Conservation (phyloP, 2,329 filamentous ascomycete species). For the Aspergillus aculeatinus region DNA sequence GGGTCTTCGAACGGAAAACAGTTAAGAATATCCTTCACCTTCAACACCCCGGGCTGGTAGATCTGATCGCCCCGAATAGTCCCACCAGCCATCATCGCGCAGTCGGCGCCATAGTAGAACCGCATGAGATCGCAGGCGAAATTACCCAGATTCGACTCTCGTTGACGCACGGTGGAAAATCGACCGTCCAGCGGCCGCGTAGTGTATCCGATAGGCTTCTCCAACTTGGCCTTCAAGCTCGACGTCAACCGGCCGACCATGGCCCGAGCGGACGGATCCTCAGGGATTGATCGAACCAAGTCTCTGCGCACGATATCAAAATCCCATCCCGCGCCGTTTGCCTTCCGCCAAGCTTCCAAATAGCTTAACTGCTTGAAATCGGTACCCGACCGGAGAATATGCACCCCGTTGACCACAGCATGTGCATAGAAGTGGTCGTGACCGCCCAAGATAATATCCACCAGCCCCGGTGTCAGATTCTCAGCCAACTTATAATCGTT, state of each 20-base stretch:
- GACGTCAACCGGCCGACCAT: constrained; percentile 70
- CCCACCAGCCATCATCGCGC: constrained; percentile 78
- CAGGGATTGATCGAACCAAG: constrained; percentile 65
- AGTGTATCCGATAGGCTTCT: constrained; percentile 81
- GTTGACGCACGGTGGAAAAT: constrained; percentile 75
- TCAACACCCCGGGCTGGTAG: constrained; percentile 75
- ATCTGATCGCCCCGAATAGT: constrained; percentile 87
- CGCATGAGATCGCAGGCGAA: constrained; percentile 92
- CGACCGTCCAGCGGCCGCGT: constrained; percentile 78
- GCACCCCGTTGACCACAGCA: constrained; percentile 71
- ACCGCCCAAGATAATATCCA: constrained; percentile 84
- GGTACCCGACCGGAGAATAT: constrained; percentile 81
- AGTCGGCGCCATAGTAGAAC: constrained; percentile 76
- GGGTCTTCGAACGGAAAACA: constrained; percentile 94
- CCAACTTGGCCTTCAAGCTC: constrained; percentile 71
- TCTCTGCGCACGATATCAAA: constrained; percentile 76
- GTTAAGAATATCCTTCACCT: constrained; percentile 78
- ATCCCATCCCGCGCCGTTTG: constrained; percentile 63
- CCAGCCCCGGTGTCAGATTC: constrained; percentile 65
- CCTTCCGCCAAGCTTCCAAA: constrained; percentile 68
- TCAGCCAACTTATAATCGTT: constrained; percentile 85
- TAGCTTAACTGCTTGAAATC: constrained; percentile 94
- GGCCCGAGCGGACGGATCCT: constrained; percentile 60
- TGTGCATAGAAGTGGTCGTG: constrained; percentile 90
- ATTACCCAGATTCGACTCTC: constrained; percentile 83